Percentiles rank a stretch among this genome's conserved stretches.
These are phyloP conservation scores for Starmerella potacharoeniae DNA, from an alignment of 805 yeast species.

Conservation along the genomic window DNA sequence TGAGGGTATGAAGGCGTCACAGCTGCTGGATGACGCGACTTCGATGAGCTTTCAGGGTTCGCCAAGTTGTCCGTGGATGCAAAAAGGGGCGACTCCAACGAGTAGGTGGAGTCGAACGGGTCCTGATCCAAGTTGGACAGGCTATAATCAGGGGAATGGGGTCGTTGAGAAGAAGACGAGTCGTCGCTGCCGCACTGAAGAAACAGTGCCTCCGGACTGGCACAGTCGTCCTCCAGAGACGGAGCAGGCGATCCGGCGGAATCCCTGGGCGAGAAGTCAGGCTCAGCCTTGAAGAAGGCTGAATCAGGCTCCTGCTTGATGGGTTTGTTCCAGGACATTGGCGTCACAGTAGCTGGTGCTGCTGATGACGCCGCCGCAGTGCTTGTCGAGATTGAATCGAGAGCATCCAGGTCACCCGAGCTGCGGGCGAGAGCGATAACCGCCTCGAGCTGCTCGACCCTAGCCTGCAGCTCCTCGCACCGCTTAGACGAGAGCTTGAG, in stretches of 20 bases:
- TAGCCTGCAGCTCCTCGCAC: slow-evolving; percentile 10
- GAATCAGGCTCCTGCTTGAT: background rate
- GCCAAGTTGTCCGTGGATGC: slow-evolving; percentile 14
- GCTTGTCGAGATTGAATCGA: slow-evolving; percentile 8
- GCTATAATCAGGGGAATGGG: slow-evolving; percentile 7
- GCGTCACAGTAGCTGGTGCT: background rate
- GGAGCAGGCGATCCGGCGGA: slow-evolving; percentile 20
- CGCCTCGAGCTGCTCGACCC: slow-evolving; percentile 22
- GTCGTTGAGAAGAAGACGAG: background rate
- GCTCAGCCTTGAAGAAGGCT: background rate
- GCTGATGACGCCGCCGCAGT: background rate
- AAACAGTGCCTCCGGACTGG: slow-evolving; percentile 21
- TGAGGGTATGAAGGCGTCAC: slow-evolving; percentile 20
- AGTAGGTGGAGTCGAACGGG: slow-evolving; percentile 9
- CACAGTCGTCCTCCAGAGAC: slow-evolving; percentile 20
- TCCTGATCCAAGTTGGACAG: slow-evolving; percentile 3
- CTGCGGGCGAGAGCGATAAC: slow-evolving; percentile 18
- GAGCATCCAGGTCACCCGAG: slow-evolving; percentile 19
- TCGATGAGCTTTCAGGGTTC: slow-evolving; percentile 21
- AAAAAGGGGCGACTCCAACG: slow-evolving; percentile 10
- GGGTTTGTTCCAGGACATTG: background rate
- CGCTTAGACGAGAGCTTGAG: slow-evolving; percentile 18
- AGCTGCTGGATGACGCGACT: slow-evolving; percentile 28
- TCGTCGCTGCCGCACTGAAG: slow-evolving; percentile 13
- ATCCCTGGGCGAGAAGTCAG: too few relatives aligned